A percentile compares a stretch with the other conserved stretches of the same genome.
These are phyloP conservation scores for Lentinula edodes DNA, from an alignment of 768 basidiomycete species.

Conservation along the genomic window DNA sequence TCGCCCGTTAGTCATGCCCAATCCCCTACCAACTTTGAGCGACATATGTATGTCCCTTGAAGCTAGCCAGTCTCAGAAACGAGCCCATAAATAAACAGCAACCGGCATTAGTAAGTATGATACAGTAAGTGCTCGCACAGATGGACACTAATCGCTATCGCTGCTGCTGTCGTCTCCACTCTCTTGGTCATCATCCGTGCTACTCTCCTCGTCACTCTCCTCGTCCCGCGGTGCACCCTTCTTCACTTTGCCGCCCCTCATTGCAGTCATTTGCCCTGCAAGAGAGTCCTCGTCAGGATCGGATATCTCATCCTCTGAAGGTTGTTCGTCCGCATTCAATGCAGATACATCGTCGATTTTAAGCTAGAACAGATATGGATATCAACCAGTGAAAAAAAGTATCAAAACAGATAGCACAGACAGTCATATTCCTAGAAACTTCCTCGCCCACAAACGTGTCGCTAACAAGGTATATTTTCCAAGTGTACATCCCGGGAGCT, in stretches of 20 bases:
- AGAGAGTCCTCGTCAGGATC: constrained; percentile 96
- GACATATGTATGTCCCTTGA: too few species aligned
- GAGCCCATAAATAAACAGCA: neutral
- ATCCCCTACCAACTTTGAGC: too few species aligned
- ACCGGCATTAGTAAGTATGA: neutral
- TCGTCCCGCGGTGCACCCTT: constrained; percentile 42
- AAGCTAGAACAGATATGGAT: constrained; percentile 41
- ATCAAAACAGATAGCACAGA: constrained; percentile 29
- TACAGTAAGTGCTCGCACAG: neutral
- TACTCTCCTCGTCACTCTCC: constrained; percentile 45
- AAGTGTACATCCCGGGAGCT: constrained; percentile 76
- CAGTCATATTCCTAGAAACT: constrained; percentile 60
- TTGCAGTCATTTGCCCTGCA: constrained; percentile 96
- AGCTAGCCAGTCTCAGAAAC: too few species aligned
- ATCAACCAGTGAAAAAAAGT: neutral
- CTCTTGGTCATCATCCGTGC: constrained; percentile 44
- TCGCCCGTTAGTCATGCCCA: too few species aligned
- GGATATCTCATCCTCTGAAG: constrained; percentile 87
- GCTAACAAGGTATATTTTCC: constrained; percentile 81
- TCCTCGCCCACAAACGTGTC: constrained; percentile 90
- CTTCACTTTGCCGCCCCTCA: constrained; percentile 88
- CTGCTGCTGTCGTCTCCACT: constrained; percentile 53
- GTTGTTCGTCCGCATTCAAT: constrained; percentile 50
- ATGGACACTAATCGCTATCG: constrained; percentile 36
- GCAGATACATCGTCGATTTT: constrained; percentile 73